Conservation (phyloP, 2,329 filamentous ascomycete genomes). For the Talaromyces atroroseus region DNA sequence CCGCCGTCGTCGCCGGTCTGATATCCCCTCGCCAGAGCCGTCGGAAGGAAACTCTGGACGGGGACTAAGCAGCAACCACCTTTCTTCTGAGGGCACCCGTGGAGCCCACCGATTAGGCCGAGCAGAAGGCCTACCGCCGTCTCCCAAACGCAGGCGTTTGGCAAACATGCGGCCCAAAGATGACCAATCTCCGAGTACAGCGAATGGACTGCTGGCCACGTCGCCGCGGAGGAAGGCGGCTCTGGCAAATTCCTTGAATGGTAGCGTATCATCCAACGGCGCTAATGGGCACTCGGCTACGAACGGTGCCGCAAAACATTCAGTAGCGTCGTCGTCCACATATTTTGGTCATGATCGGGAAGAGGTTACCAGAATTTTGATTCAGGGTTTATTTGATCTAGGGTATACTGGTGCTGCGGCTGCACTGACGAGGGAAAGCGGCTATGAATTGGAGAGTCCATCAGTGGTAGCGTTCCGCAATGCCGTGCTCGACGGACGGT, state of each 20-base stretch:
- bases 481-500: constrained; percentile 73
- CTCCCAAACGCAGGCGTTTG: constrained; percentile 55
- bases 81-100: constrained; percentile 21
- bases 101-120: constrained; percentile 21
- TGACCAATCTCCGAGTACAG: constrained; percentile 42
- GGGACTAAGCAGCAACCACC: constrained; percentile 23
- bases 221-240: constrained; percentile 46
- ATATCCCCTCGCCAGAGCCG: constrained; percentile 23
- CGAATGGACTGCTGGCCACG: constrained; percentile 50
- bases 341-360: constrained; percentile 87
- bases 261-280: constrained; percentile 37
- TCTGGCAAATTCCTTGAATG: constrained; percentile 48
- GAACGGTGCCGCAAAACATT: constrained; percentile 35
- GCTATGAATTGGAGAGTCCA: constrained; percentile 77
- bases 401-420: constrained; percentile 76
- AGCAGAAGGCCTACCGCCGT: constrained; percentile 29
- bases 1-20: constrained; percentile 22
- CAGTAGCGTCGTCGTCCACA: constrained; percentile 29
- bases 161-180: constrained; percentile 61
- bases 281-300: constrained; percentile 35
- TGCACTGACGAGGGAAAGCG: constrained; percentile 72
- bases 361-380: constrained; percentile 86
- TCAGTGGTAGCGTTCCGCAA: constrained; percentile 80
- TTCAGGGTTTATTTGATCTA: constrained; percentile 84
- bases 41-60: constrained; percentile 20